Evolutionary conservation across 2,329 filamentous ascomycete genomes (phyloP).

Genomic region (Alternaria arborescens): DNA sequence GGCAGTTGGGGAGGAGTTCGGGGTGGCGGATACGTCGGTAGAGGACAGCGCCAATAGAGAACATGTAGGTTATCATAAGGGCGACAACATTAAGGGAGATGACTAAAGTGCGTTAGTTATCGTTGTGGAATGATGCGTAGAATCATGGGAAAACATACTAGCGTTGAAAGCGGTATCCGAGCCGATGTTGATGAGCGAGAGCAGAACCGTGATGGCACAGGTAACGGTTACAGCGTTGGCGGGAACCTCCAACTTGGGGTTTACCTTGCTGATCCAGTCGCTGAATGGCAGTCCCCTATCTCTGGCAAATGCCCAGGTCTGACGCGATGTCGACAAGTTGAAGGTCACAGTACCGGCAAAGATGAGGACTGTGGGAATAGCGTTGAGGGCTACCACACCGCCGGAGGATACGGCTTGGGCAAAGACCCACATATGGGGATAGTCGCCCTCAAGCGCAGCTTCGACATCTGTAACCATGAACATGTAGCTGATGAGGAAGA

Average conservation of each 20-base stretch:
- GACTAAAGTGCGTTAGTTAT: constrained; percentile 28
- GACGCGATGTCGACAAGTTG: constrained; percentile 45
- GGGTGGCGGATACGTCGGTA: constrained; percentile 50
- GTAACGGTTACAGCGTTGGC: constrained; percentile 45
- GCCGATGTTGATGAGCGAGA: constrained; percentile 49
- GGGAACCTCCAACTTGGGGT: constrained; percentile 39
- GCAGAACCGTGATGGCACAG: constrained; percentile 36
- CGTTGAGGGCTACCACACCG: constrained; percentile 42
- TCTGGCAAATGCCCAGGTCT: constrained; percentile 50
- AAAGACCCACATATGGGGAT: constrained; percentile 50
- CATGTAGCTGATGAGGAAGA: constrained; percentile 46
- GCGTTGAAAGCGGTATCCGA: constrained; percentile 48
- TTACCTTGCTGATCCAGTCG: constrained; percentile 38
- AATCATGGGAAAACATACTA: constrained; percentile 24
- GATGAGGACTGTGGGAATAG: constrained; percentile 43
- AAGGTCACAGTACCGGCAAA: constrained; percentile 43
- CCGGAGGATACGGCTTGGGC: constrained; percentile 34
- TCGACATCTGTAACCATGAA: constrained; percentile 46
- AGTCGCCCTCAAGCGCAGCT: constrained; percentile 42
- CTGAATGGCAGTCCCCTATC: constrained; percentile 47
- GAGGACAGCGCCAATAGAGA: constrained; percentile 53
- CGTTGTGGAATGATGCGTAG: not conserved
- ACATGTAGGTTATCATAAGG: constrained; percentile 53
- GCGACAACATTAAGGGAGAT: constrained; percentile 52
- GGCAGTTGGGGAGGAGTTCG: constrained; percentile 48